phyloP scores from a whole-genome alignment of 306 rosid genomes.

The Trifolium subterraneum region DNA sequence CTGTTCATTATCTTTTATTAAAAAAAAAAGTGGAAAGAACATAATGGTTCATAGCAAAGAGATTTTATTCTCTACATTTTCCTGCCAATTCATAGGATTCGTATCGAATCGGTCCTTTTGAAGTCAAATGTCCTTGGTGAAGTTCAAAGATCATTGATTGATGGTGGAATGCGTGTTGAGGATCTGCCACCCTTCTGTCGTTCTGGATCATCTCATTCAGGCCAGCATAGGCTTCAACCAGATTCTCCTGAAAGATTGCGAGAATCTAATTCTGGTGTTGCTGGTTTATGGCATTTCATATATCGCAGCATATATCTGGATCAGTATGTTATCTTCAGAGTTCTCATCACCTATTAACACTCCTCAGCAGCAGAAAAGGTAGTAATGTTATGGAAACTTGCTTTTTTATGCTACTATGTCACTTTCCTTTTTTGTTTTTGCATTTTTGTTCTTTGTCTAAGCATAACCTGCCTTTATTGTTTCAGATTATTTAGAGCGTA shows the following conservation, averaged over 20 bases:
- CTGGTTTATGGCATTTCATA: conserved; percentile 96
- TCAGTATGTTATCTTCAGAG: conserved; percentile 91
- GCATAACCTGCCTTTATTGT: conserved; percentile 43
- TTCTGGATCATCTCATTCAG: conserved; percentile 60
- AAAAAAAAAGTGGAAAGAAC: conserved; percentile 2
- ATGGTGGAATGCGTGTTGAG: conserved; percentile 92
- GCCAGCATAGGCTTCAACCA: conserved; percentile 61
- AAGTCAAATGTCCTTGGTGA: conserved; percentile 87
- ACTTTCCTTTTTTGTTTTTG: background rate
- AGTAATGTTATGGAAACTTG: conserved; percentile 3
- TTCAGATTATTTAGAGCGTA: conserved; percentile 87
- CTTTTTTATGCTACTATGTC: conserved; percentile 24
- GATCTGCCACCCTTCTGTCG: conserved; percentile 75
- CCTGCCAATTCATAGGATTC: conserved; percentile 67
- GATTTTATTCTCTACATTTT: conserved; percentile 34
- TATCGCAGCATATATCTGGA: conserved; percentile 92
- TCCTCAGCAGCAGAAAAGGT: conserved; percentile 86
- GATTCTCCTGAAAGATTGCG: conserved; percentile 71
- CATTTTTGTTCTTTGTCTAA: conserved; percentile 12
- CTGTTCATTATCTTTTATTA: conserved; percentile 11
- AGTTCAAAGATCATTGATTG: conserved; percentile 85
- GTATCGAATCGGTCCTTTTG: conserved; percentile 78
- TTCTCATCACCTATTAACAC: conserved; percentile 78
- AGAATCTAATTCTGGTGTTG: conserved; percentile 58
- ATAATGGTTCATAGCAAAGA: conserved; percentile 29